These are phyloP conservation scores for Dioscorea cayenensis DNA, from an alignment of 116 monocot species.

Conservation along the genomic window DNA sequence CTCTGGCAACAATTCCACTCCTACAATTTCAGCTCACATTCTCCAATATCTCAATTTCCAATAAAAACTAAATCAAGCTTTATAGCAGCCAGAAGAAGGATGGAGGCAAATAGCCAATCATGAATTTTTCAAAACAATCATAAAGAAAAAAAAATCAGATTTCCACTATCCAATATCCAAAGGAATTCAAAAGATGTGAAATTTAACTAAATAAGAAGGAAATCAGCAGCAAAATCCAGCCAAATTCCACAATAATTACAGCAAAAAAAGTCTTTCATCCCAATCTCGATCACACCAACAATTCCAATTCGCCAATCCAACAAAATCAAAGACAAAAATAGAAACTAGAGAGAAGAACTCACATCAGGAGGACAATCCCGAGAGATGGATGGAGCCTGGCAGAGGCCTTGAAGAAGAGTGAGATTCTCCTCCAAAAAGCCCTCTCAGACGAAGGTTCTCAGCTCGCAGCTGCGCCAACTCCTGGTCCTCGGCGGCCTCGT, in stretches of 20 bases:
- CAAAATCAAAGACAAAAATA: background rate
- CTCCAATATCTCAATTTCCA: background rate
- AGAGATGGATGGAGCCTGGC: constrained; percentile 9
- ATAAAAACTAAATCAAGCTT: background rate
- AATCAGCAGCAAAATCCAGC: background rate
- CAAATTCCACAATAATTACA: background rate
- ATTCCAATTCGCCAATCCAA: background rate
- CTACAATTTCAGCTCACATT: too few species aligned
- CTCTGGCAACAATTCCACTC: too few species aligned
- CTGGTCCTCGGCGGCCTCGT: constrained; percentile 7
- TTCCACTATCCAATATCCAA: background rate
- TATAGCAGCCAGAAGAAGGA: background rate
- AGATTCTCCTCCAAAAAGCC: constrained; percentile 24
- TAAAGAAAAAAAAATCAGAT: background rate
- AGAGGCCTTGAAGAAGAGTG: constrained; percentile 13
- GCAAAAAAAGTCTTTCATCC: too few species aligned
- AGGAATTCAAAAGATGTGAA: too few species aligned
- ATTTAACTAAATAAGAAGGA: too few species aligned
- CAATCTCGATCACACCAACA: too few species aligned
- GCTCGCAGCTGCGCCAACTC: constrained; percentile 7
- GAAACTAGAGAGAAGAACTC: background rate
- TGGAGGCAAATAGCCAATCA: background rate
- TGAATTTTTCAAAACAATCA: background rate
- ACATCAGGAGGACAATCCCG: constrained; percentile 32
- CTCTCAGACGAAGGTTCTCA: constrained; percentile 31